Base-by-base conservation (phyloP, 1,284 basidiomycete species). In the Megacollybia platyphylla region DNA sequence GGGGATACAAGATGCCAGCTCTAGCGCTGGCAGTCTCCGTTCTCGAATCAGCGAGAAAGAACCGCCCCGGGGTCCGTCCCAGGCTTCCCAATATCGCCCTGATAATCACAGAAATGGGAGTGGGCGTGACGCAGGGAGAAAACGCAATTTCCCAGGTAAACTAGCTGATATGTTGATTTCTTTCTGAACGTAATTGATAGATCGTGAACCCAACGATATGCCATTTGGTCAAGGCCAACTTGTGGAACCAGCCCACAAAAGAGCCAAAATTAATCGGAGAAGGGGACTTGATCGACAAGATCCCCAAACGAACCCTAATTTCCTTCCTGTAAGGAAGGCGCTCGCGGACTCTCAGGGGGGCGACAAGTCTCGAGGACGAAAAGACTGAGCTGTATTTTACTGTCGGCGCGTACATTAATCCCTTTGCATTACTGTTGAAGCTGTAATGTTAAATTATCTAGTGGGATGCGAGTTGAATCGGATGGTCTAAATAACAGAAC, bases 21-120 rank as follows among this genome's bases (percentile, higher is more conserved):
- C 54, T 24, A 46, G 49, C 34, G 46, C 53, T 35, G 65, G 60
- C n/a, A 81, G 75, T 52, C 65, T 84, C 40, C 71, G 79, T 45
- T 72, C 79, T 43, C 75, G 80, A 42, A 80, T 84, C 47, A 59
- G 76, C 32, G 79, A 78, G 44, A 74, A 75, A 54, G 73, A 79
- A 48, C 52, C 59, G 26, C 52, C 59, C 10, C 66, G 65, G 41
- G 61, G 59, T 36, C 62, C 66, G 8, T 55, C 60, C 4, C 59
- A 57, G 43, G 36, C n/a, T 11, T 15, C 31, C 1, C 36, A n/a
- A 55, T 62, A 70, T 49, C 66, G 70, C 40, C 52, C 57, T 44
- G 71, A 75, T 13, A 20, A 41, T 18, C 37, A 38, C 52, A 47
- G 56, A 64, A 58, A 58, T 60, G 44, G 72, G 9, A 26, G 76